Evolutionary conservation across 1,284 basidiomycete genomes (phyloP), one percentile per base, ranked within the genome.

Genomic region (Neolentinus lepideus): DNA sequence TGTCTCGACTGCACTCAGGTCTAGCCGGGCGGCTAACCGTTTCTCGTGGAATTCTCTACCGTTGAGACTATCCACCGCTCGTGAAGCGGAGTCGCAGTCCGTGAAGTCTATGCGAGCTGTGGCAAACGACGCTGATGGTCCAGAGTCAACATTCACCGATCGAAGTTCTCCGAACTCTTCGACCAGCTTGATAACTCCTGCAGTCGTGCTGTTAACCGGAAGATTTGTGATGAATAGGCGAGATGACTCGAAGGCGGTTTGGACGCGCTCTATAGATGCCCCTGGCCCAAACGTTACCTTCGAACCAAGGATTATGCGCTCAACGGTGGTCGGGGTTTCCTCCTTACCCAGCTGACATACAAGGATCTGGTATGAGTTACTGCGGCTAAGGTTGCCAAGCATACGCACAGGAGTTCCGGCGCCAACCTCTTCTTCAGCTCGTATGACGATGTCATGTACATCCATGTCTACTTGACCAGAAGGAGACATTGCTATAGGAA

Each of bases 131-230:
- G 59, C 47, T 14, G 47, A 8, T 22, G 47, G 27, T 9, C 14
- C 22, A 6, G 38, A 3, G 22, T 50, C 47, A 11, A 25, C 27
- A n/a, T 50, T 76, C 62, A 85, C 85, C 56, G 88, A 82, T 10
- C 75, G 67, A 0, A 84, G 74, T 24, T 75, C 65, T 0, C 83
- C 83, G 59, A 79, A 84, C 0, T 52, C 38, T 10, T 50, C 19
- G 1, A 71, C 56, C 2, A 61, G 55, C 2, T 48, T 36, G 9
- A 58, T 61, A 14, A 73, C 33, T 3, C 55, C 55, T 1, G 54
- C 59, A 1, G 60, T 51, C 0, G 47, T 56, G 3, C 60, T 59
- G 0, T 46, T 47, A 0, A 24, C 24, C 1, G 68, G 65, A 1
- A 78, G 48, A 19, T 70, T 66, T 21, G 61, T 67, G 1, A 79